Conservation (phyloP, 306 rosid genomes). For the Cotoneaster glaucophyllus region DNA sequence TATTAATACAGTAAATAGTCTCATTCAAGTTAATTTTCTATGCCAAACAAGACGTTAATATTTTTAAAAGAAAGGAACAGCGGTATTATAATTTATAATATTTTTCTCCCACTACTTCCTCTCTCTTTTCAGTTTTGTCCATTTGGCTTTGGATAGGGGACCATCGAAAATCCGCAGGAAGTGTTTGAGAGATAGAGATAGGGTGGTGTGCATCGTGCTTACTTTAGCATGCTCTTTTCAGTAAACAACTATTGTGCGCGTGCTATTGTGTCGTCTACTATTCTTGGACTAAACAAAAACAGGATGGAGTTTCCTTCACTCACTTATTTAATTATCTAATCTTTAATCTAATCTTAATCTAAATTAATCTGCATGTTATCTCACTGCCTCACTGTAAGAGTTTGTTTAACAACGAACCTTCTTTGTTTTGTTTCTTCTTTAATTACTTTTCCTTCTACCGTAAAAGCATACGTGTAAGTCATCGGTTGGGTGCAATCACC, state of each 20-base stretch:
- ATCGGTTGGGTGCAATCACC: no score
- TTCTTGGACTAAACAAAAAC: constrained; percentile 9
- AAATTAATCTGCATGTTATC: background rate
- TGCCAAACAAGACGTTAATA: no score
- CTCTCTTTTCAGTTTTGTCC: background rate
- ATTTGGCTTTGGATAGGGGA: background rate
- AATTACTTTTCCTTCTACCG: no score
- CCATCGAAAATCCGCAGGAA: background rate
- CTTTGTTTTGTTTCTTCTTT: background rate
- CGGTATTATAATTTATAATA: background rate
- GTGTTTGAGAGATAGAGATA: background rate
- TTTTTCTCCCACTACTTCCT: background rate
- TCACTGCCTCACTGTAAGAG: background rate
- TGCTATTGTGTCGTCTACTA: constrained; percentile 6
- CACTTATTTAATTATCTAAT: background rate
- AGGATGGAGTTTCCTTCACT: background rate
- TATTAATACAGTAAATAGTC: no score
- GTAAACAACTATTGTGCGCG: constrained; percentile 11
- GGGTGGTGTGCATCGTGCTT: constrained; percentile 11
- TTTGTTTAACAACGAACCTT: background rate
- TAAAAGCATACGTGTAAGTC: no score
- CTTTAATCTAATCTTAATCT: no score
- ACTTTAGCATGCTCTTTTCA: constrained; percentile 7
- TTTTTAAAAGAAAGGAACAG: background rate
- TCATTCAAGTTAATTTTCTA: no score